Evolutionary conservation across 345 rosid genomes (phyloP), one percentile per base, ranked within the genome.

Genomic region (Brassica carinata): DNA sequence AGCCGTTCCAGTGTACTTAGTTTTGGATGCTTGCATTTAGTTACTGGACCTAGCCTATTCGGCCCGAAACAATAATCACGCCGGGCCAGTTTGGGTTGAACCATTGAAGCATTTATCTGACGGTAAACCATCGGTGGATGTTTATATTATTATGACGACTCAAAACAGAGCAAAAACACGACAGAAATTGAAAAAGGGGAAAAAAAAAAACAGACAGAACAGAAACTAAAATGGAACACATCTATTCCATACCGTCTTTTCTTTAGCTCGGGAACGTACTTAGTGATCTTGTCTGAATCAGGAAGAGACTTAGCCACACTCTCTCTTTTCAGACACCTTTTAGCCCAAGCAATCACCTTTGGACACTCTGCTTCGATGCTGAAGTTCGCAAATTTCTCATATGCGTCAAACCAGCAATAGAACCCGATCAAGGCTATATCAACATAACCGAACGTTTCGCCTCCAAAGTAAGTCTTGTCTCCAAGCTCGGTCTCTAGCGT

Each of bases 351-450:
- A 64, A 64, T 64, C 9, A 64, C 0, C 17, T 30, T 64, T 29
- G 38, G 67, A 30, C 67, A 64, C 67, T 64, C 67, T 2, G 18
- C 19, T 14, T 64, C 67, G 5, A 64, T 64, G 67, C 67, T 64
- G 67, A 64, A 64, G 8, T 29, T 64, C 0, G 19, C 67, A 29
- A 64, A 1, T 17, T 67, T 76, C 14, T 76, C 67, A 4, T 57
- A 68, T 3, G 6, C 43, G 5, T 5, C 43, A 38, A 68, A 76
- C 79, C 79, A 76, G 62, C 66, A 2, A 0, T 67, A 67, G 38
- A 55, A 76, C 1, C 79, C 79, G 14, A 76, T 55, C 8, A 76
- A 8, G 11, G 72, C 73, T 29, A 76, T 76, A 15, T 76, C 79
- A 0, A 76, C 79, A 57, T 19, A 76, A 5, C 79, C 79, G 0